Conservation (phyloP, 352 stramenopile species). For the Pythium grandisporangium region DNA sequence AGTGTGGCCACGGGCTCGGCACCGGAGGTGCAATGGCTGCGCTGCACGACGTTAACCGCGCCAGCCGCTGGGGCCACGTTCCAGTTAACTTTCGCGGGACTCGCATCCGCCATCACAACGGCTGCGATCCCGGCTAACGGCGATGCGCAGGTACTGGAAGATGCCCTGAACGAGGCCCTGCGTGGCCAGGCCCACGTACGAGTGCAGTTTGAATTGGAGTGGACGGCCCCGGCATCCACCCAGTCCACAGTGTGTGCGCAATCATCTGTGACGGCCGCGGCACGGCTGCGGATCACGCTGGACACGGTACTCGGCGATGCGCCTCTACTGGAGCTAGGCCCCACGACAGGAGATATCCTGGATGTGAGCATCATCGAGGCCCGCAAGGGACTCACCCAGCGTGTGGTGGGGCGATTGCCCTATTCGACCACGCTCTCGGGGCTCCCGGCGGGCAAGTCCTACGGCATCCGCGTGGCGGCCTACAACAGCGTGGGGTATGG, state of each 20-base stretch:
- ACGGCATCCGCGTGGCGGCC: slow-evolving; percentile 87
- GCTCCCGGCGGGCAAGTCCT: slow-evolving; percentile 62
- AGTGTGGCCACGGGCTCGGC: slow-evolving; percentile 29
- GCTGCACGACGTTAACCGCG: slow-evolving; percentile 27
- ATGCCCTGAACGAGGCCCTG: slow-evolving; percentile 45
- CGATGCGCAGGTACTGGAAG: slow-evolving; percentile 22
- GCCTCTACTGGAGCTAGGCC: slow-evolving; percentile 10
- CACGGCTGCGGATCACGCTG: slow-evolving; percentile 46
- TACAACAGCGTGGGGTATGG: slow-evolving; percentile 94
- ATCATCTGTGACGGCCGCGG: slow-evolving; percentile 11
- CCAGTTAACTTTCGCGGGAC: slow-evolving; percentile 52
- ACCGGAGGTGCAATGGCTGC: slow-evolving; percentile 50
- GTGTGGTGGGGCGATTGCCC: slow-evolving; percentile 55
- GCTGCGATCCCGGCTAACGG: slow-evolving; percentile 26
- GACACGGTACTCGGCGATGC: slow-evolving; percentile 41
- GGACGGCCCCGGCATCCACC: too few relatives aligned
- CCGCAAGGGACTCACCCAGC: slow-evolving; percentile 44
- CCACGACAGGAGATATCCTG: neutral
- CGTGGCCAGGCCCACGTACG: too few relatives aligned
- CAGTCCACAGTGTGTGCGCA: slow-evolving; percentile 50
- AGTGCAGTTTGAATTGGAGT: too few relatives aligned
- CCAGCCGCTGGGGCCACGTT: slow-evolving; percentile 28
- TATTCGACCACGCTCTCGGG: slow-evolving; percentile 82
- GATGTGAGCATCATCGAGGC: slow-evolving; percentile 17
- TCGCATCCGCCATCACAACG: slow-evolving; percentile 34